Base-by-base conservation (phyloP, 345 rosid genomes). In the Eucalyptus tenuipes region DNA sequence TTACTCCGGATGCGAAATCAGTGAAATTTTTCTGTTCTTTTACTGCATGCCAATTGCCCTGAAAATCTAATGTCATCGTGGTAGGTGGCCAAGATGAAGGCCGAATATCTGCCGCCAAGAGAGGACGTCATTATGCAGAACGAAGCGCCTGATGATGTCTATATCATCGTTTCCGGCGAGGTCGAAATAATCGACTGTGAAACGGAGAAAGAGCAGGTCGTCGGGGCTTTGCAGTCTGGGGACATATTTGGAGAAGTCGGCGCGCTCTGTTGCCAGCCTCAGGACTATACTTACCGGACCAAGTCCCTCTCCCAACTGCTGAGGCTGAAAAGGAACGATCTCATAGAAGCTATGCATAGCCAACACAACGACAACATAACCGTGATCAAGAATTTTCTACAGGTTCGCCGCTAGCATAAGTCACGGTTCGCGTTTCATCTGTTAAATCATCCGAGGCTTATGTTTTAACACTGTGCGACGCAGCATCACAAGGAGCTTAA, bases 201-300 rank as follows among this genome's bases (percentile, higher is more conserved):
- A 49, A 89, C 88, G 68, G 99, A 94, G 86, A 95, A 92, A 87
- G 99, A 95, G 80, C 31, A 87, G 27, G 92, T 90, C 31, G 90
- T 95, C 8, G 98, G 98, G 88, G 94, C 91, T 55, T 86, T 97
- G 90, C 92, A 92, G 11, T 90, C 95, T 24, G 94, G 94, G 88
- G 97, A 96, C 90, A 92, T 96, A 92, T 97, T 97, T 91, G 99
- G 99, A 84, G 99, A 97, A 92, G 95, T 94, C 40, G 98, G 99
- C 48, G 97, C 94, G 4, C 95, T 97, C 88, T 96, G 98, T 86
- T 91, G 95, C 91, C 93, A 91, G 81, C 97, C 96, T 50, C 99
- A 97, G 15, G 89, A 93, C 88, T 94, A 91, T 90, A 95, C 97
- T 10, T 97, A 92, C 64, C 94, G 98, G 48, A 95, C 99, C 2